These are phyloP conservation scores for Kluyveromyces marxianus DNA, from an alignment of 1,139 yeast genomes.

Conservation along the genomic window DNA sequence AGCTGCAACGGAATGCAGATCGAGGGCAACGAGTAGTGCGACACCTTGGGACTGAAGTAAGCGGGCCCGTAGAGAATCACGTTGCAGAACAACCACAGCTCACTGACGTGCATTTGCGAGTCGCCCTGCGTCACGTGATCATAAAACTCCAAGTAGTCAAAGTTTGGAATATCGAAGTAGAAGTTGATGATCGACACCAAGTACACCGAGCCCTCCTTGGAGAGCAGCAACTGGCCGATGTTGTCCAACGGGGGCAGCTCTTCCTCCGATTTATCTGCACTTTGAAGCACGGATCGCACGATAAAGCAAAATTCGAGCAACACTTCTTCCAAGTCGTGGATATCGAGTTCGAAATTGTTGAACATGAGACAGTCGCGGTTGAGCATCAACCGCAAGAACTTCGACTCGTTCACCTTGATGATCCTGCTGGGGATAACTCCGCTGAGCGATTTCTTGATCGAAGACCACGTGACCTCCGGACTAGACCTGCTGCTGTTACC, in stretches of 20 bases:
- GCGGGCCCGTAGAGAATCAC: slow-evolving; percentile 17
- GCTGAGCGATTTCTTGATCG: background rate
- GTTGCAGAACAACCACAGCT: slow-evolving; percentile 14
- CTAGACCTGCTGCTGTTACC: background rate
- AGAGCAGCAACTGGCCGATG: background rate
- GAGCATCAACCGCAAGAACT: slow-evolving; percentile 7
- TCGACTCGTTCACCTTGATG: slow-evolving; percentile 2
- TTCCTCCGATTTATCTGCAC: background rate
- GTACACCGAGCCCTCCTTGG: slow-evolving; percentile 6
- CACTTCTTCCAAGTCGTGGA: slow-evolving; percentile 7
- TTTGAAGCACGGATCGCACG: slow-evolving; percentile 7
- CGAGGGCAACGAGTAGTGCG: background rate
- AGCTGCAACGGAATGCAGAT: background rate
- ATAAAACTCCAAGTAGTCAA: slow-evolving; percentile 11
- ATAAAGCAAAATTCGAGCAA: slow-evolving; percentile 10
- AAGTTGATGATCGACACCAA: slow-evolving; percentile 17
- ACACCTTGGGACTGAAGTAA: slow-evolving; percentile 8
- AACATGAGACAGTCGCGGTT: slow-evolving; percentile 8
- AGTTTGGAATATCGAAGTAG: slow-evolving; percentile 17
- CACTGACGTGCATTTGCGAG: slow-evolving; percentile 4
- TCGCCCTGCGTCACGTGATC: slow-evolving; percentile 7
- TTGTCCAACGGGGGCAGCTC: background rate
- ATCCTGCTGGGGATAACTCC: slow-evolving; percentile 4
- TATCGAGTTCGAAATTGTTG: slow-evolving; percentile 12
- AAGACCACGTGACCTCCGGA: slow-evolving; percentile 1